These are phyloP conservation scores for Lentinula novae-zelandiae DNA, from an alignment of 1,284 basidiomycete genomes.

Conservation along the genomic window DNA sequence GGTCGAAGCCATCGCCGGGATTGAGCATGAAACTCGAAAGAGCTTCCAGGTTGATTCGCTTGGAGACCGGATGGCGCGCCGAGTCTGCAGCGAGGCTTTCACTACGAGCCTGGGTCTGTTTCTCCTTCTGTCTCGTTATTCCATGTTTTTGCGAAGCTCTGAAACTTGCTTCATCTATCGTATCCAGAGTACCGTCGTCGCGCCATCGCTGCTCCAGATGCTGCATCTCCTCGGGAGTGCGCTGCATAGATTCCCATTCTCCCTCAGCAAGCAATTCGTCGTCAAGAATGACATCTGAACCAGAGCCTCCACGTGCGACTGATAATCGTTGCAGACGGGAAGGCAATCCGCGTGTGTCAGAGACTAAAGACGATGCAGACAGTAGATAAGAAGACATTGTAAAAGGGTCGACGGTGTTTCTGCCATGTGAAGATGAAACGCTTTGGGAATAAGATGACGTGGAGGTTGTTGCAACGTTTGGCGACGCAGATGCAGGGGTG, in stretches of 20 bases:
- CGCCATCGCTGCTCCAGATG: conserved; percentile 28
- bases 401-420: neutral
- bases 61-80: conserved; percentile 20
- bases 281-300: conserved; percentile 39
- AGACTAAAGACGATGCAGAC: conserved; percentile 36
- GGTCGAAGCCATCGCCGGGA: conserved; percentile 13
- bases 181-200: conserved; percentile 12
- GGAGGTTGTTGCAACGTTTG: conserved; percentile 10
- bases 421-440: neutral
- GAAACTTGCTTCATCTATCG: conserved; percentile 1
- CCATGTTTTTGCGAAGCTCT: neutral
- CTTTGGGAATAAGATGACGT: conserved; percentile 19
- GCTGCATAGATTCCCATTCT: conserved; percentile 47
- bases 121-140: conserved; percentile 3
- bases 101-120: neutral
- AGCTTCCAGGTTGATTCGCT: conserved; percentile 33
- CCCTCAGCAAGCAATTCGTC: conserved; percentile 53
- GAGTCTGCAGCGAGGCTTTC: conserved; percentile 10
- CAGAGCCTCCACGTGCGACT: conserved; percentile 45
- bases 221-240: conserved; percentile 39
- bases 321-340: conserved; percentile 62
- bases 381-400: conserved; percentile 45
- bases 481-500: conserved; percentile 13
- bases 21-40: conserved; percentile 29
- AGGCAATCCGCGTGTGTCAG: conserved; percentile 32